Base-by-base conservation (phyloP, 1,284 basidiomycete species). In the Lentinula novae-zelandiae region DNA sequence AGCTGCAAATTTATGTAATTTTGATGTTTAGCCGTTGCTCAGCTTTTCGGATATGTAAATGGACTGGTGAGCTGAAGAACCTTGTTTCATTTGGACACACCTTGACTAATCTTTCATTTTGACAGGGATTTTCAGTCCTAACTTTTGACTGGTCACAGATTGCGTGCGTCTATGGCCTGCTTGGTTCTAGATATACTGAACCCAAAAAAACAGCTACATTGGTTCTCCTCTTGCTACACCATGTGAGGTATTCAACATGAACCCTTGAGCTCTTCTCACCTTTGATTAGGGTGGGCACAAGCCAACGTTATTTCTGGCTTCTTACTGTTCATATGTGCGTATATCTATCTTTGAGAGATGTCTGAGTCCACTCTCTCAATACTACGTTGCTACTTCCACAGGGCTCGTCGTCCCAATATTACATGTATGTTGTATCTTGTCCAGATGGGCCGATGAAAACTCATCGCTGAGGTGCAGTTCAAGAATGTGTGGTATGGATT, bases 281-380 rank as follows among this genome's bases (percentile, higher is more conserved):
- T 20, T 22, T 20, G 20, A 2, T 22, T 46, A 46, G 44, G 44
- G 44, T 46, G 44, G 44, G 82, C 85, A 2, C 83, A 85, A 67
- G 89, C 86, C 48, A 96, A 96, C 73, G 79, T 93, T 51, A 83
- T 87, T 40, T 76, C 76, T 12, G 92, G 91, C 1, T 95, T 95
- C 69, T 68, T 92, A 12, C 68, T 91, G 60, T 86, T 87, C 72
- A 86, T 81, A 73, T 88, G 86, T 78, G 52, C 60, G 75, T 69
- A 12, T 22, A 13, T 46, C 27, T 9, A 38, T 12, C 17, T 55
- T 51, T 44, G 13, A 9, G 31, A 53, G 17, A 53, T n/a, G 39
- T 22, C 20, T 27, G 22, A 39, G 13, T n/a, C 46, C 12, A 54
- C 33, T 31, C 48, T 60, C 51, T 53, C n/a, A 52, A 53, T 40